Evolutionary conservation across 352 stramenopile genomes (phyloP).

Genomic region (Phytophthora pisi): DNA sequence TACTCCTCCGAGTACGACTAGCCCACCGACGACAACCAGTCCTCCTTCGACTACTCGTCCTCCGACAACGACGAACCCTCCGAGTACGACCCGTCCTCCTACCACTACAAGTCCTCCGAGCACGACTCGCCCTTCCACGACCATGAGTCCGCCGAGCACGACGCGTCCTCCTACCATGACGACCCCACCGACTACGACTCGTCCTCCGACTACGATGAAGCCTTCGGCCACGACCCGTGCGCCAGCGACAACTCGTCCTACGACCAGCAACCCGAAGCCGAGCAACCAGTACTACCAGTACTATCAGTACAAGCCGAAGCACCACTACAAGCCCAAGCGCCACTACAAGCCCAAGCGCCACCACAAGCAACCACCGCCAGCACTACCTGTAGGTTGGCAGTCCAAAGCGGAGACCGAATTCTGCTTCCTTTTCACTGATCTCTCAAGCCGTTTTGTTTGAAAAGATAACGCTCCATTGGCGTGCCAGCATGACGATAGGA

Average conservation of each 20-base stretch:
- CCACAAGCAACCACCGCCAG: not conserved
- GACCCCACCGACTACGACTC: not conserved
- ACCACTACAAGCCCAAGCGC: slow-evolving; percentile 3
- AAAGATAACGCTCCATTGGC: not conserved
- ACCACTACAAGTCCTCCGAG: not conserved
- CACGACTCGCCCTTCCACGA: not conserved
- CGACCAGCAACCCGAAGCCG: not conserved
- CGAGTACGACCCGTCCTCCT: not conserved
- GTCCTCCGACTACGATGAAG: not conserved
- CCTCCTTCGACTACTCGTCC: not conserved
- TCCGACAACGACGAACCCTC: not conserved
- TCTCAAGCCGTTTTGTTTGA: not conserved
- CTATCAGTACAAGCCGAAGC: slow-evolving; percentile 5
- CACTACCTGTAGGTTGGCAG: not conserved
- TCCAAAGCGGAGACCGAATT: not conserved
- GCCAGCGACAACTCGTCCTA: not conserved
- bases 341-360: slow-evolving; percentile 1
- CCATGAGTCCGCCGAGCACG: not conserved
- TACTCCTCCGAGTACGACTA: not conserved
- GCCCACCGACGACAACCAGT: not conserved
- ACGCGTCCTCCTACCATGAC: not conserved
- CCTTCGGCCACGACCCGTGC: not conserved
- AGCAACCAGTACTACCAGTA: slow-evolving; percentile 6
- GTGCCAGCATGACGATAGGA: not conserved
- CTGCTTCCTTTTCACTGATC: not conserved